These are phyloP conservation scores for Trichaptum fuscoviolaceum DNA, from an alignment of 768 basidiomycete species.

Conservation along the genomic window DNA sequence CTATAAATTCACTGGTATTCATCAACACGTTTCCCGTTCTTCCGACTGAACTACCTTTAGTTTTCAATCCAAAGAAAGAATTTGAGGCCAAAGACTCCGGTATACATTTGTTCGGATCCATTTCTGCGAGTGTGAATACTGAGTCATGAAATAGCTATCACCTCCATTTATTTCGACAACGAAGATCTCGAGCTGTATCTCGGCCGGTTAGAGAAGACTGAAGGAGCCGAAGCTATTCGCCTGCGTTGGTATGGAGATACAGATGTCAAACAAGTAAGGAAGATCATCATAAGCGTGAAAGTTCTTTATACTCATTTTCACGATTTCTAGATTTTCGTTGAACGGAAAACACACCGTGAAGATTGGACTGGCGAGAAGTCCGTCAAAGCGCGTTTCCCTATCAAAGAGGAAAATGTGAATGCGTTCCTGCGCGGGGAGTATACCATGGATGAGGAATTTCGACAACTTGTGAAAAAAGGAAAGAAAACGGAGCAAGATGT, in stretches of 20 bases:
- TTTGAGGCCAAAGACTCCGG: constrained; percentile 82
- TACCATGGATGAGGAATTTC: constrained; percentile 91
- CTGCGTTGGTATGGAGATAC: constrained; percentile 96
- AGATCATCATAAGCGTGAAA: not conserved
- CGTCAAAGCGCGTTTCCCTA: constrained; percentile 93
- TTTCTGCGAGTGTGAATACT: not conserved
- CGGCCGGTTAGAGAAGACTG: constrained; percentile 95
- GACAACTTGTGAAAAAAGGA: constrained; percentile 77
- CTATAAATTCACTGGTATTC: not conserved
- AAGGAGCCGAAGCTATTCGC: constrained; percentile 95
- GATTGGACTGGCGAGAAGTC: constrained; percentile 99
- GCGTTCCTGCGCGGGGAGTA: constrained; percentile 86
- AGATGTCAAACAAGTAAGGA: constrained; percentile 66
- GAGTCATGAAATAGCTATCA: constrained; percentile 61
- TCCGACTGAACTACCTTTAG: constrained; percentile 33
- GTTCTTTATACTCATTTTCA: not conserved
- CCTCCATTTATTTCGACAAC: constrained; percentile 96
- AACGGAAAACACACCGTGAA: constrained; percentile 90
- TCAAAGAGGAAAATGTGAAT: constrained; percentile 92
- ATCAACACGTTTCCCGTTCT: not conserved
- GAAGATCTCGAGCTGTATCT: constrained; percentile 94
- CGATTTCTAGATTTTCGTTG: constrained; percentile 65
- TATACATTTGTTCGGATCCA: constrained; percentile 21
- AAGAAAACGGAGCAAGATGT: constrained; percentile 92
- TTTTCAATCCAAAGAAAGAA: constrained; percentile 92